These are phyloP conservation scores for Lactifluus subvellereus DNA, from an alignment of 768 basidiomycete species.

Conservation along the genomic window DNA sequence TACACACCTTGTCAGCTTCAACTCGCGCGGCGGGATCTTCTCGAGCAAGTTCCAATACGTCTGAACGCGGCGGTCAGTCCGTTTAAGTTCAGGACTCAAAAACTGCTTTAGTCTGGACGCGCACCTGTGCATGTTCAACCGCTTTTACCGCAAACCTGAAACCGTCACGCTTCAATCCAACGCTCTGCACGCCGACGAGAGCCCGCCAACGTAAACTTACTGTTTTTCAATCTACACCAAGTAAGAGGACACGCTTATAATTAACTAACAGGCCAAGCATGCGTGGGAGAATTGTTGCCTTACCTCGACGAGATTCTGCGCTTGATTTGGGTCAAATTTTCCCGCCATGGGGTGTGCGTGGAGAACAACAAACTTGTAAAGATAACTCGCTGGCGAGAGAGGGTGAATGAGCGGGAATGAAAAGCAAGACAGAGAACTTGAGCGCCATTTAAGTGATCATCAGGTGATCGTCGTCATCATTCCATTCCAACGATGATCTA, in stretches of 20 bases:
- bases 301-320: conserved; percentile 90
- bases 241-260: not conserved
- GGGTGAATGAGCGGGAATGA: not conserved
- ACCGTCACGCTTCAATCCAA: not conserved
- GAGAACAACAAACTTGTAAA: not conserved
- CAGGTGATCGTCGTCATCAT: conserved; percentile 12
- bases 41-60: conserved; percentile 94
- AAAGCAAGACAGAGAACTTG: not conserved
- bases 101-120: conserved; percentile 23
- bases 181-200: too few relatives aligned
- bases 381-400: not conserved
- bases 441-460: not conserved
- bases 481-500: too few relatives aligned
- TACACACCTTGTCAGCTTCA: conserved; percentile 73
- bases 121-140: conserved; percentile 92
- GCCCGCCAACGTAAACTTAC: conserved; percentile 41
- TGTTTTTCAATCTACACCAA: conserved; percentile 86
- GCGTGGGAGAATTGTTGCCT: not conserved
- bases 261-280: not conserved
- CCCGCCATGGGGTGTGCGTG: conserved; percentile 13
- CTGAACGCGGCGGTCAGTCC: conserved; percentile 34
- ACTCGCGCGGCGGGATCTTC: conserved; percentile 66
- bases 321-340: conserved; percentile 80
- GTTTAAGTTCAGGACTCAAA: not conserved
- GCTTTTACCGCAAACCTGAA: conserved; percentile 85